These are phyloP conservation scores for Fusarium algeriense DNA, from an alignment of 2,329 filamentous ascomycete genomes.

Conservation along the genomic window DNA sequence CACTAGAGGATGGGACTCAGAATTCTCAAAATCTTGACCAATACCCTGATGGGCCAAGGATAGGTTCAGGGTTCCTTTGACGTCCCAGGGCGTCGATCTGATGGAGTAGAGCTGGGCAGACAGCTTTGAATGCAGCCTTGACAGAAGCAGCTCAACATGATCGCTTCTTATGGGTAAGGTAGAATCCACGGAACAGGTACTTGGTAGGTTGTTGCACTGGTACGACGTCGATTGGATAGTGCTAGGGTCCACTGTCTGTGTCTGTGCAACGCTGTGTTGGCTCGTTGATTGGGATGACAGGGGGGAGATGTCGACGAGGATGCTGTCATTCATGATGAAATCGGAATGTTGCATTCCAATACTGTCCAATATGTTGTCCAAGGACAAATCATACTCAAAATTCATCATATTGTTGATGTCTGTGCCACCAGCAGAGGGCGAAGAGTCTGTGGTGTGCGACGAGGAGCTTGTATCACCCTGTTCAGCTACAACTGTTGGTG, in stretches of 20 bases:
- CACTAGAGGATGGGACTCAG: conserved; percentile 7
- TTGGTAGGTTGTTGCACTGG: neutral
- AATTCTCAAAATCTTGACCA: conserved; percentile 1
- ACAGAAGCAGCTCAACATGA: conserved; percentile 1
- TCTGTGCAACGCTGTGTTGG: conserved; percentile 3
- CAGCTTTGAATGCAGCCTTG: neutral
- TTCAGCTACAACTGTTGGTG: neutral
- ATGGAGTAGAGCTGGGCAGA: conserved; percentile 9
- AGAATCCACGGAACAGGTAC: neutral
- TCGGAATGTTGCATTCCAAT: conserved; percentile 1
- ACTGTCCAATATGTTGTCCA: neutral
- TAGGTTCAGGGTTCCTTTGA: conserved; percentile 66
- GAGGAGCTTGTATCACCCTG: neutral
- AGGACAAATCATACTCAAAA: conserved; percentile 2
- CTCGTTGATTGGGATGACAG: neutral
- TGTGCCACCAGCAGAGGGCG: neutral
- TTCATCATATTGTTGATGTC: conserved; percentile 2
- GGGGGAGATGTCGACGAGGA: neutral
- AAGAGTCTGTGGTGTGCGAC: conserved; percentile 4
- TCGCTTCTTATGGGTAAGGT: neutral
- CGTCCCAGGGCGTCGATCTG: neutral
- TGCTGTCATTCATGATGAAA: conserved; percentile 1
- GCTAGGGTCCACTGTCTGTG: conserved; percentile 2
- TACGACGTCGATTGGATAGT: neutral
- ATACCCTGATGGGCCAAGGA: conserved; percentile 56